phyloP scores from a whole-genome alignment of 2,329 filamentous ascomycete genomes.

The Exserohilum rostratum region DNA sequence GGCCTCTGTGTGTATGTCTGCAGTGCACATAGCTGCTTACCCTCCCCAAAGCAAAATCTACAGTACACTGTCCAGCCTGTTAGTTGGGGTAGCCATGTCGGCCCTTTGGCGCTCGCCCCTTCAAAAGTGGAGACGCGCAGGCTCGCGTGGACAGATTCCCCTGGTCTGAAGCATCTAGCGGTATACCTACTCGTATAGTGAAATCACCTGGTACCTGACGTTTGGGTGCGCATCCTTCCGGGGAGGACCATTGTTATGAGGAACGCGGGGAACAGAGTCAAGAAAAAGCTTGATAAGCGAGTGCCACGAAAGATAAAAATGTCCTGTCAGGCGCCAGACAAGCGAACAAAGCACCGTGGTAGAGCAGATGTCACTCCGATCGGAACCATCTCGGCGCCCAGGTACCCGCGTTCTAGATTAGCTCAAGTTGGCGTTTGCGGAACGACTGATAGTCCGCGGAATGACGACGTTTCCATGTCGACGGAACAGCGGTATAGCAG shows the following conservation, averaged over 20 bases:
- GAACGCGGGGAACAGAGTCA: conserved; percentile 6
- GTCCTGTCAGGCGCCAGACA: neutral
- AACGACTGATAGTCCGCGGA: neutral
- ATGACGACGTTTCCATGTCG: neutral
- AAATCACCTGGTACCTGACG: neutral
- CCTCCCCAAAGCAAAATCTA: neutral
- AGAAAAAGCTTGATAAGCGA: conserved; percentile 8
- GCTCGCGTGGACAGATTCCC: neutral
- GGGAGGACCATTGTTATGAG: neutral
- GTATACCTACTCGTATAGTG: neutral
- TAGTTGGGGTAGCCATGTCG: neutral
- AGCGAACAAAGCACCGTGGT: neutral
- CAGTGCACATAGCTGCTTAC: neutral
- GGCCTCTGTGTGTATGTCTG: neutral
- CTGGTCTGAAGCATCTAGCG: neutral
- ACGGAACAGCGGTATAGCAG: neutral
- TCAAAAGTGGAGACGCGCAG: neutral
- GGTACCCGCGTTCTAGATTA: neutral
- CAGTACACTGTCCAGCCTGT: neutral
- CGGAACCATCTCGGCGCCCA: neutral
- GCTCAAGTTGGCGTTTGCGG: neutral
- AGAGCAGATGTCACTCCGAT: neutral
- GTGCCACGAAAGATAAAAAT: neutral
- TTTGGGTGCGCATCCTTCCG: neutral
- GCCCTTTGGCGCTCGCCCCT: neutral